These are phyloP conservation scores for Strigomonas culicis DNA, from an alignment of 208 protist species.

Conservation along the genomic window DNA sequence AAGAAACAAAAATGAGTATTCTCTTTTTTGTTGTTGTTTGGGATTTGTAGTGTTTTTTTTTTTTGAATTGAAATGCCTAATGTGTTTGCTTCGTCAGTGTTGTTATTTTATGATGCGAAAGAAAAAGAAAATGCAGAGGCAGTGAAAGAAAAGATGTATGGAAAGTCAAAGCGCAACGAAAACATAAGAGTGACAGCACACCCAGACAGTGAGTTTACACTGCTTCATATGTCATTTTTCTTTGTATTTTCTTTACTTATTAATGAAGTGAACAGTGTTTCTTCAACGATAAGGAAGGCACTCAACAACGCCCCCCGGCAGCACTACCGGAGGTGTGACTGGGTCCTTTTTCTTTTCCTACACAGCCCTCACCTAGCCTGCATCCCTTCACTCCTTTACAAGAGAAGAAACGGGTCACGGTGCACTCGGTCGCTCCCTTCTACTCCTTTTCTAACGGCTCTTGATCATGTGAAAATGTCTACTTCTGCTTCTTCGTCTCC, in stretches of 20 bases:
- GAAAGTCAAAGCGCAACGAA: neutral
- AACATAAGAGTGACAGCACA: neutral
- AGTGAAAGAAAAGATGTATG: neutral
- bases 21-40: neutral
- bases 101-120: neutral
- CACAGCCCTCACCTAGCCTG: no score
- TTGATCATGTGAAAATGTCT: no score
- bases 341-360: no score
- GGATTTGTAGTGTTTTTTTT: constrained; percentile 3
- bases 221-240: neutral
- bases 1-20: constrained; percentile 8
- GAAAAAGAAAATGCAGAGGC: constrained; percentile 10
- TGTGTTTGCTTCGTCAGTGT: neutral
- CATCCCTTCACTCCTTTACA: no score
- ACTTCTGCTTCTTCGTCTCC: neutral
- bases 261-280: no score
- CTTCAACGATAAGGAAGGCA: no score
- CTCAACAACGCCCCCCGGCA: no score
- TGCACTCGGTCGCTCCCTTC: no score
- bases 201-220: neutral
- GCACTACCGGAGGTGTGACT: no score
- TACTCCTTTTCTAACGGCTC: no score
- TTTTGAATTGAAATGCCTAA: constrained; percentile 2
- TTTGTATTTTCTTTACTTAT: neutral
- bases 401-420: no score